Percentiles rank a stretch among this genome's conserved stretches.
phyloP scores from a whole-genome alignment of 2,329 filamentous ascomycete genomes.

The Calonectria montana region DNA sequence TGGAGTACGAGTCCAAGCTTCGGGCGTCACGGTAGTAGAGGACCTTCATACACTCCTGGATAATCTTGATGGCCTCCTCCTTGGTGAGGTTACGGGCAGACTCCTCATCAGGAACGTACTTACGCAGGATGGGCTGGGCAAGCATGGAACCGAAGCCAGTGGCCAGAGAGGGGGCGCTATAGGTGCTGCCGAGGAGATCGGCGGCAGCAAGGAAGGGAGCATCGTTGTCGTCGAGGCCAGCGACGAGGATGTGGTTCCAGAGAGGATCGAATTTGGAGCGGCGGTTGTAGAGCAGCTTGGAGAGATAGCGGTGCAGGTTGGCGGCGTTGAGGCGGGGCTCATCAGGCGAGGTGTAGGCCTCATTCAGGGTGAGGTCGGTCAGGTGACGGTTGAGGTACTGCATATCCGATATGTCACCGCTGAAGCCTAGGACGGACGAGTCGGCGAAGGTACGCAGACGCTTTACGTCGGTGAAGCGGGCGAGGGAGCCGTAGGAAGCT shows the following conservation, averaged over 20 bases:
- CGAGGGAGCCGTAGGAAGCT: conserved; percentile 98
- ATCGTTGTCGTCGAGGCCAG: conserved; percentile 82
- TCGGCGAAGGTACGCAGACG: conserved; percentile 90
- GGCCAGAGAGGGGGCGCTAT: conserved; percentile 86
- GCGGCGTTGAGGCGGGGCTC: conserved; percentile 78
- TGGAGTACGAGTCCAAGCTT: conserved; percentile 89
- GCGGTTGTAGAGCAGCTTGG: conserved; percentile 95
- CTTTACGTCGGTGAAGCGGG: conserved; percentile 96
- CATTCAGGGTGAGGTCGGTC: conserved; percentile 84
- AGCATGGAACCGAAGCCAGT: conserved; percentile 95
- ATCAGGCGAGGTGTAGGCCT: conserved; percentile 76
- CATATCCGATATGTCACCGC: conserved; percentile 98
- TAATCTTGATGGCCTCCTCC: conserved; percentile 81
- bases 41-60: conserved; percentile 98
- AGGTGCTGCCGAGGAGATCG: conserved; percentile 93
- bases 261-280: conserved; percentile 96
- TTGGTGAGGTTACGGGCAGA: conserved; percentile 76
- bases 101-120: conserved; percentile 85
- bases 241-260: conserved; percentile 96
- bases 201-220: conserved; percentile 92
- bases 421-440: conserved; percentile 88
- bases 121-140: conserved; percentile 90
- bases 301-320: conserved; percentile 96
- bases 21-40: conserved; percentile 97
- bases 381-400: conserved; percentile 96